Base-by-base conservation (phyloP, 208 protist species). In the Leishmania tropica region DNA sequence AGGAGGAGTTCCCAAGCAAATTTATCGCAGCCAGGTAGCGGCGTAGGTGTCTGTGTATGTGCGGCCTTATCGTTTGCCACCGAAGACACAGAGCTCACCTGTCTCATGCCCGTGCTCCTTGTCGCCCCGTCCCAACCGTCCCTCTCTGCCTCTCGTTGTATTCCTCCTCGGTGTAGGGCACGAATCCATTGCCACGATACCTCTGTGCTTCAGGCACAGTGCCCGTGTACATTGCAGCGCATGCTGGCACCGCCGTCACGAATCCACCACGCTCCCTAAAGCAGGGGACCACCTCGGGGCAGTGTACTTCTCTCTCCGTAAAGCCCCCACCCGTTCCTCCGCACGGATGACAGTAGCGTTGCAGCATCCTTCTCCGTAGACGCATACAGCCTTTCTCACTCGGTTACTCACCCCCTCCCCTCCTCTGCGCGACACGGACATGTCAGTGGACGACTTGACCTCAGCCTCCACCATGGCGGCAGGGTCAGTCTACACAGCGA, bases 401-500 rank as follows among this genome's bases (percentile, higher is more conserved):
- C 31, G 31, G 13, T 42, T 31, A 53, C 6, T 53, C 68, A 42
- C 64, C n/a, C 28, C 45, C 2, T 51, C 40, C 28, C 40, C 8
- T 48, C 47, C 24, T 1, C 72, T n/a, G 17, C 48, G 17, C 51
- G 24, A 51, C 42, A 73, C n/a, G 42, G 21, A 19, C 28, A 73
- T 73, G 42, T 42, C 24, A 73, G 8, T 24, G 2, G 28, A 73
- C 68, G 42, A 35, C 51, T 45, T 28, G 72, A 40, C 45, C 47
- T 45, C 48, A 1, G 31, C 72, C 48, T 42, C 47, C 72, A 1
- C 72, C 72, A 40, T 24, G 37, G 72, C 3, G 31, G 48, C 17
- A 62, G 15, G 48, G 72, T 31, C 72, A 6, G 48, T 76, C 35
- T 60, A 28, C 51, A 76, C 76, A 53, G 79, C 79, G 10, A 80